Evolutionary conservation across 2,329 filamentous ascomycete genomes (phyloP).

Genomic region (Lachnum nothofagi): DNA sequence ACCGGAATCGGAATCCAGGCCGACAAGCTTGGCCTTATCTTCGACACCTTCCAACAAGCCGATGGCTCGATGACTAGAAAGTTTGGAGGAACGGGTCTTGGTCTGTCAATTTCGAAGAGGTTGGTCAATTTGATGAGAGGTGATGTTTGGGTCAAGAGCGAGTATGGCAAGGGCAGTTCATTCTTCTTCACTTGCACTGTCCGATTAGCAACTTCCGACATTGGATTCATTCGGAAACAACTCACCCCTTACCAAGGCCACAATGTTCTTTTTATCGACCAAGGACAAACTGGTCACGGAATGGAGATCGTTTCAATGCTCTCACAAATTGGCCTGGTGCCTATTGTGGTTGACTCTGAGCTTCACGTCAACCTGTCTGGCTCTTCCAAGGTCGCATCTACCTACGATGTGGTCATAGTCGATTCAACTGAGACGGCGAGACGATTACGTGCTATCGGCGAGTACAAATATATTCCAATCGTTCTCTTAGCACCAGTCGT

Average conservation of each 20-base stretch:
- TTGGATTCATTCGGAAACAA: conserved; percentile 73
- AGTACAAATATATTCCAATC: conserved; percentile 96
- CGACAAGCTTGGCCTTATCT: conserved; percentile 94
- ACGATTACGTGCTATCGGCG: conserved; percentile 76
- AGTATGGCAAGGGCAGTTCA: conserved; percentile 83
- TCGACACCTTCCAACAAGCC: conserved; percentile 98
- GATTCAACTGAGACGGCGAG: conserved; percentile 91
- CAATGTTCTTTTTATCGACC: conserved; percentile 90
- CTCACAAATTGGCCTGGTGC: conserved; percentile 69
- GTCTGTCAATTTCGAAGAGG: conserved; percentile 89
- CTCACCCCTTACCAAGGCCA: conserved; percentile 88
- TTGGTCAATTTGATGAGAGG: conserved; percentile 95
- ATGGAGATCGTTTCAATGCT: conserved; percentile 75
- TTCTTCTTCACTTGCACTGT: conserved; percentile 97
- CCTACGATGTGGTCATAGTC: conserved; percentile 92
- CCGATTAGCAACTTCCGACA: conserved; percentile 73
- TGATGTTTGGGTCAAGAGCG: conserved; percentile 91
- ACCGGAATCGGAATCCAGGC: conserved; percentile 94
- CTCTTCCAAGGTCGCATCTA: conserved; percentile 38
- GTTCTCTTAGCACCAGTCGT: conserved; percentile 86
- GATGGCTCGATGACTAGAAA: conserved; percentile 94
- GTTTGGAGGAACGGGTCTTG: conserved; percentile 90
- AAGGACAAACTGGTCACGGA: conserved; percentile 73
- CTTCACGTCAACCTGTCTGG: conserved; percentile 55
- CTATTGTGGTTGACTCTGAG: conserved; percentile 78